phyloP scores from a whole-genome alignment of 2,329 filamentous ascomycete species.

The Monosporascus sp. region DNA sequence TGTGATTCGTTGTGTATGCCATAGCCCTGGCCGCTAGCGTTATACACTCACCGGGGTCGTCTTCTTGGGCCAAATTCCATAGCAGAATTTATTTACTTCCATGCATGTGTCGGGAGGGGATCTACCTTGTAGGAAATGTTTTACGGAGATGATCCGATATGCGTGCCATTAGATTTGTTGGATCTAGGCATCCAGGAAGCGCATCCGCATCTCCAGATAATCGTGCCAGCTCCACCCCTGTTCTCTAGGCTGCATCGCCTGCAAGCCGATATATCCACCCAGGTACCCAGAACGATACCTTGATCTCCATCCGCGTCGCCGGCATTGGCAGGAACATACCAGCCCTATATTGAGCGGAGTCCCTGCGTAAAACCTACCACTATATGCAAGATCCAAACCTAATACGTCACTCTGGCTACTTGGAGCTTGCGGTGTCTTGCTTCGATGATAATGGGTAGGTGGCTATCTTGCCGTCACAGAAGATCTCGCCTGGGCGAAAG shows the following conservation, averaged over 20 bases:
- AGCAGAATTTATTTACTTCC: background rate
- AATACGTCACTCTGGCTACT: slow-evolving; percentile 2
- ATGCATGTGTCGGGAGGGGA: background rate
- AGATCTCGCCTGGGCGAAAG: slow-evolving; percentile 71
- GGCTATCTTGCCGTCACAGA: slow-evolving; percentile 77
- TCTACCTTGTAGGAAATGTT: background rate
- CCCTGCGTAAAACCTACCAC: too few species aligned
- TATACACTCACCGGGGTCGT: background rate
- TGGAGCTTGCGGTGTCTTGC: slow-evolving; percentile 57
- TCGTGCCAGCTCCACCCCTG: too few species aligned
- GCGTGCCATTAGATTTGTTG: too few species aligned
- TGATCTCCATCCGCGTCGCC: too few species aligned
- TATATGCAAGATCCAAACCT: too few species aligned
- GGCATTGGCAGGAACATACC: too few species aligned
- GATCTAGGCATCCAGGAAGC: too few species aligned
- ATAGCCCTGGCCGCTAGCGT: background rate
- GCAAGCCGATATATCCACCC: too few species aligned
- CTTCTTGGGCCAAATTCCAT: background rate
- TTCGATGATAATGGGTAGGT: slow-evolving; percentile 55
- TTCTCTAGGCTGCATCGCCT: too few species aligned
- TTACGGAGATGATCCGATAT: background rate
- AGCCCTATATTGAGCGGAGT: too few species aligned
- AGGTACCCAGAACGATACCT: too few species aligned
- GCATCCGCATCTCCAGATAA: too few species aligned
- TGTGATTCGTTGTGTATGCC: background rate